phyloP scores from a whole-genome alignment of 2,329 filamentous ascomycete genomes.

The Lasiodiplodia sp. region DNA sequence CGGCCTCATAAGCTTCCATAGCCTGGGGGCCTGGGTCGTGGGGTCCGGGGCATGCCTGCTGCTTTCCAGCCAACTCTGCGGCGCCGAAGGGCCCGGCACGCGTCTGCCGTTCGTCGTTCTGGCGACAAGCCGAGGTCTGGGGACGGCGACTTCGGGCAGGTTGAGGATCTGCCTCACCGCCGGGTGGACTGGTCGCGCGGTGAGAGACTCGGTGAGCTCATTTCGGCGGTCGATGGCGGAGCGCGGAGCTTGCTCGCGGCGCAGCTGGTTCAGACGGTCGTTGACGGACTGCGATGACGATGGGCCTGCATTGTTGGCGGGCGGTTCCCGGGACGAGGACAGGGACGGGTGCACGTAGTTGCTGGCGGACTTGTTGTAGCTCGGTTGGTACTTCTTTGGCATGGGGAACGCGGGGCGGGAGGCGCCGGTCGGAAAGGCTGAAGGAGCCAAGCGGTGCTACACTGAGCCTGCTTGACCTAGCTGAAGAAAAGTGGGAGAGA shows the following conservation, averaged over 20 bases:
- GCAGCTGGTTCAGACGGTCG: constrained; percentile 55
- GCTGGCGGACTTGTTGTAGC: constrained; percentile 49
- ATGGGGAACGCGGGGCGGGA: constrained; percentile 39
- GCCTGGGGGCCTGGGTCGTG: constrained; percentile 28
- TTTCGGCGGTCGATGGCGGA: constrained; percentile 52
- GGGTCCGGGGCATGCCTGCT: constrained; percentile 42
- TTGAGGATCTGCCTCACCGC: constrained; percentile 53
- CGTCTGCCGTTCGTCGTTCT: constrained; percentile 33
- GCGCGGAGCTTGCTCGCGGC: constrained; percentile 50
- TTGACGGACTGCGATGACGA: constrained; percentile 50
- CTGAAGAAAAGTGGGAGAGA: not conserved
- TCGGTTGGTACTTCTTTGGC: constrained; percentile 57
- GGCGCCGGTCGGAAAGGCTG: not conserved
- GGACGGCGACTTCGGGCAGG: constrained; percentile 54
- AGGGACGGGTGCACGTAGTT: constrained; percentile 48
- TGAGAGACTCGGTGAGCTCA: constrained; percentile 51
- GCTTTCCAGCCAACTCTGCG: constrained; percentile 52
- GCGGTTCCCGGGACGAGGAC: constrained; percentile 40
- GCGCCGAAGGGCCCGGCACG: constrained; percentile 53
- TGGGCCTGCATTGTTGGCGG: constrained; percentile 32
- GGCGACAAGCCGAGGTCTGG: constrained; percentile 50
- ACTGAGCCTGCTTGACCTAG: not conserved
- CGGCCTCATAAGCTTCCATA: constrained; percentile 5
- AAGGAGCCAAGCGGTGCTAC: not conserved
- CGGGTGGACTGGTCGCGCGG: constrained; percentile 53